phyloP scores from a whole-genome alignment of 2,329 filamentous ascomycete species.

The Penicillium italicum region DNA sequence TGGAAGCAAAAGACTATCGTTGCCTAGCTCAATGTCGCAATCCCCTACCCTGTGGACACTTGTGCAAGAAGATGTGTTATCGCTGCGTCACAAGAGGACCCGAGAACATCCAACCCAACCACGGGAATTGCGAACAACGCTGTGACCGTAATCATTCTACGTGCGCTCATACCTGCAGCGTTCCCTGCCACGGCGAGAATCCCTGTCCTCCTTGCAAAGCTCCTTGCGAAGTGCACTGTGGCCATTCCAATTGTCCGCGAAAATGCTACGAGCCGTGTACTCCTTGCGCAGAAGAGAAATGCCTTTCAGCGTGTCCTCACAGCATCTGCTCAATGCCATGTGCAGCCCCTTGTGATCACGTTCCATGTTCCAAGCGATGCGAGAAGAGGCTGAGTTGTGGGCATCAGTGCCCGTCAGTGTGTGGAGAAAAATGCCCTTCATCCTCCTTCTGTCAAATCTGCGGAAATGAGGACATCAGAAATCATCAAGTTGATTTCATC shows the following conservation, averaged over 20 bases:
- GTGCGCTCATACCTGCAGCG: constrained; percentile 56
- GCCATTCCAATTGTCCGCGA: constrained; percentile 55
- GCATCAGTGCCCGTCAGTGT: constrained; percentile 63
- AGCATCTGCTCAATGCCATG: constrained; percentile 54
- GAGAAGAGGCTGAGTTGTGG: constrained; percentile 52
- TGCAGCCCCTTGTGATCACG: constrained; percentile 62
- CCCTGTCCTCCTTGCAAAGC: constrained; percentile 29
- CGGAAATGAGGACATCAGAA: constrained; percentile 41
- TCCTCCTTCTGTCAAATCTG: constrained; percentile 57
- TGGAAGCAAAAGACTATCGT: constrained; percentile 39
- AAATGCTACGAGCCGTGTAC: constrained; percentile 58
- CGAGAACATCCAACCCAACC: constrained; percentile 38
- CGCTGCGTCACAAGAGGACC: constrained; percentile 43
- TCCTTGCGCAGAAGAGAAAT: constrained; percentile 57
- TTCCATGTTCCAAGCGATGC: constrained; percentile 64
- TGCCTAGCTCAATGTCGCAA: constrained; percentile 51
- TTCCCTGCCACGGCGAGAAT: constrained; percentile 50
- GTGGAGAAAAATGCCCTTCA: constrained; percentile 60
- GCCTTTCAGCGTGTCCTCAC: constrained; percentile 56
- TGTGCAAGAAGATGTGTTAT: constrained; percentile 50
- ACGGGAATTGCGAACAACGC: constrained; percentile 40
- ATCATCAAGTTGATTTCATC: constrained; percentile 55
- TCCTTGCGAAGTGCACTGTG: constrained; percentile 56
- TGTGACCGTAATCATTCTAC: constrained; percentile 53
- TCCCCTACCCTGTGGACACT: constrained; percentile 56